Evolutionary conservation across 1,139 yeast species (phyloP), one percentile per base, ranked within the genome.

Genomic region (Yamadazyma trypodendri): DNA sequence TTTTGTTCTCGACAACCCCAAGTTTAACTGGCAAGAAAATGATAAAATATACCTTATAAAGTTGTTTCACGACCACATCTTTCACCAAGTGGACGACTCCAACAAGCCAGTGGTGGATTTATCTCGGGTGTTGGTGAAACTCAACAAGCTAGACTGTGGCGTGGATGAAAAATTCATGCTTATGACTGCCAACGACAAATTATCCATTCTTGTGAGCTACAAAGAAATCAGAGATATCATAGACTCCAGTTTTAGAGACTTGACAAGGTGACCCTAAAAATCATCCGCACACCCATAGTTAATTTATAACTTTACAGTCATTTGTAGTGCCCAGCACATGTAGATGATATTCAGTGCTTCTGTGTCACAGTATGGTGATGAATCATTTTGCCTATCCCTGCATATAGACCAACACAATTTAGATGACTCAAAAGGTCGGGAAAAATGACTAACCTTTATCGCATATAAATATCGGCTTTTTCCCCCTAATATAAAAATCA

Each of bases 131-230:
- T 66, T 94, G 46, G 68, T 78, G 36, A 78, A 84, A 49, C 66
- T 92, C 52, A 92, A 92, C 63, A 92, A 92, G 60, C 68, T 92
- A 43, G 99, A 94, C 58, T 95, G 94, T 11, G 98, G 97, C 1
- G 75, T 84, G 32, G 92, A 87, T 37, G 98, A 92, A 58, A 81
- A 78, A 51, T 63, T 92, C 20, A 66, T 89, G 55, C 71, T 92
- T 43, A 86, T 88, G 6, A 82, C 94, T 22, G 75, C 84, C 13
- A 96, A 90, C 57, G 96, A 89, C 55, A 80, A 80, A 64, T 79
- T 79, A 35, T 87, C 95, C 57, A 68, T 89, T 44, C 79, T 89
- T 35, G 81, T 86, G 36, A 80, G 90, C 51, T 89, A 84, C 59
- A 84, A 82, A 60, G 95, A 81, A 56, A 67, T 90, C 47, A 82